Percentiles rank a stretch among this genome's conserved stretches.
Evolutionary conservation across 139 green algal genomes (phyloP).

Genomic region (Coccomyxa sp.): DNA sequence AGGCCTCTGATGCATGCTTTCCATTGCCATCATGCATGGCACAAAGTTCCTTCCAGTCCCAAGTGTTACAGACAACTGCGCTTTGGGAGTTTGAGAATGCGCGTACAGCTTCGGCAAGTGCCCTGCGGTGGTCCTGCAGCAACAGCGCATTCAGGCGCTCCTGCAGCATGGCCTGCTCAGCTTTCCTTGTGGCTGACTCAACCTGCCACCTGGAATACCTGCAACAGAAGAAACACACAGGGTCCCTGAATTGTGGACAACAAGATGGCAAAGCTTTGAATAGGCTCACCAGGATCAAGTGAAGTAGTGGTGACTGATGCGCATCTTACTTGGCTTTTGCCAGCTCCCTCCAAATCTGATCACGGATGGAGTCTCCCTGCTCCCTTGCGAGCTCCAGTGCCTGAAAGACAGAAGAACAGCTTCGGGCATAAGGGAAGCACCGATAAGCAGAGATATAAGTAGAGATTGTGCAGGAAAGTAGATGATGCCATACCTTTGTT

Average conservation of each 20-base stretch:
- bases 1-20: too few species aligned
- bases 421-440: not conserved
- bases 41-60: too few species aligned
- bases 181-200: conserved; percentile 3
- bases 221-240: not conserved
- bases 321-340: conserved; percentile 41
- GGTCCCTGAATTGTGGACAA: not conserved
- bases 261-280: not conserved
- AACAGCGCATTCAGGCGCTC: conserved; percentile 9
- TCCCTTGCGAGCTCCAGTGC: conserved; percentile 54
- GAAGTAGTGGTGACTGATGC: not conserved
- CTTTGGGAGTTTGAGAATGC: too few species aligned
- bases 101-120: too few species aligned
- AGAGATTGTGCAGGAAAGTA: not conserved
- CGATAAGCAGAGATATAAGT: not conserved
- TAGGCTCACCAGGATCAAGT: too few species aligned
- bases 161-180: conserved; percentile 11
- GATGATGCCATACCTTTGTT: not conserved
- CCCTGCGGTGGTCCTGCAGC: not conserved
- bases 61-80: too few species aligned
- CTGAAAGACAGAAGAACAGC: conserved; percentile 3
- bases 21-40: too few species aligned
- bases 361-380: conserved; percentile 58
- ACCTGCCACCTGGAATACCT: conserved; percentile 26
- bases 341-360: conserved; percentile 63